Evolutionary conservation across 2,329 filamentous ascomycete species (phyloP).

Genomic region (Cordyceps cateniannulata): DNA sequence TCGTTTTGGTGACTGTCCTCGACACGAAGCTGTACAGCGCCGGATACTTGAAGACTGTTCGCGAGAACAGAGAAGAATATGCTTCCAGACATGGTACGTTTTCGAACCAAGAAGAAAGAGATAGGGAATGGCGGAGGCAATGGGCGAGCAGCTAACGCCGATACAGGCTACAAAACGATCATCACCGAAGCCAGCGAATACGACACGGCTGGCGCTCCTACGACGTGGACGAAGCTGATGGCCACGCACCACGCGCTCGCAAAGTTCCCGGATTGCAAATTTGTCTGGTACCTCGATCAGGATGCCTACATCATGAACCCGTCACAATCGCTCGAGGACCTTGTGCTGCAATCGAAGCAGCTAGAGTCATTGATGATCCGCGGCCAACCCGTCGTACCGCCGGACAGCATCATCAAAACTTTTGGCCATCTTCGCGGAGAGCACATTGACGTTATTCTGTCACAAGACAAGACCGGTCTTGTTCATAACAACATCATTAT

Average conservation of each 20-base stretch:
- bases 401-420: slow-evolving; percentile 95
- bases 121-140: too few species aligned
- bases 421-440: slow-evolving; percentile 73
- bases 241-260: slow-evolving; percentile 86
- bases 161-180: slow-evolving; percentile 75
- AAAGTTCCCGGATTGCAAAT: slow-evolving; percentile 67
- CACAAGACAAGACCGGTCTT: slow-evolving; percentile 78
- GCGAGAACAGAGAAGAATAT: slow-evolving; percentile 78
- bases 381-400: slow-evolving; percentile 81
- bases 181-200: slow-evolving; percentile 75
- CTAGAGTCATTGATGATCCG: slow-evolving; percentile 78
- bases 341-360: slow-evolving; percentile 59
- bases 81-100: slow-evolving; percentile 73
- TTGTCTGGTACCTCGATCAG: slow-evolving; percentile 82
- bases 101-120: neutral
- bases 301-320: slow-evolving; percentile 88
- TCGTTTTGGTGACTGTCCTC: slow-evolving; percentile 80
- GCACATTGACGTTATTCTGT: slow-evolving; percentile 74
- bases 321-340: slow-evolving; percentile 57
- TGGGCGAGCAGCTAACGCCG: neutral
- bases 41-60: slow-evolving; percentile 65
- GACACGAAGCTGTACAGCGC: slow-evolving; percentile 59
- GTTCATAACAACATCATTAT: slow-evolving; percentile 72
- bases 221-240: slow-evolving; percentile 72
- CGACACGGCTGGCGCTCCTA: slow-evolving; percentile 52